phyloP scores from a whole-genome alignment of 129 eudicot genomes.

The Arctium minus region DNA sequence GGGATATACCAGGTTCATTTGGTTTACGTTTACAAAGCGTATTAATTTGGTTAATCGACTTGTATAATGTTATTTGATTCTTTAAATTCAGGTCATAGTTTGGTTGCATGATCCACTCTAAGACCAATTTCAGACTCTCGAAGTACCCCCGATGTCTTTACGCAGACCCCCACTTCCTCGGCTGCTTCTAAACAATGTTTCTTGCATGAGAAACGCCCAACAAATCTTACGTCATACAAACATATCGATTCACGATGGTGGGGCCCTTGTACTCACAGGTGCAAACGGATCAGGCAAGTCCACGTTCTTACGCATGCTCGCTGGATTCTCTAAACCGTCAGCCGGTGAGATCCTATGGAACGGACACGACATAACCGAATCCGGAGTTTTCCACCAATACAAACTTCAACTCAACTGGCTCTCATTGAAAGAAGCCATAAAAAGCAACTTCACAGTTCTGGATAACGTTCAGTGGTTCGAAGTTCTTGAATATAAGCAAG shows the following conservation, averaged over 20 bases:
- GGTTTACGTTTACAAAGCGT: not conserved
- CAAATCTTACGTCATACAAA: constrained; percentile 90
- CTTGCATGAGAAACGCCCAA: constrained; percentile 99
- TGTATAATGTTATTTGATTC: not conserved
- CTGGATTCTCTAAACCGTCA: constrained; percentile 85
- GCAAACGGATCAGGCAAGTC: constrained; percentile 93
- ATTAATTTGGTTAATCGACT: not conserved
- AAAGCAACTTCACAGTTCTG: constrained; percentile 68
- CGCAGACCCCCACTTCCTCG: constrained; percentile 79
- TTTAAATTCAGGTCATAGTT: constrained; percentile 11
- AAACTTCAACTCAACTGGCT: constrained; percentile 95
- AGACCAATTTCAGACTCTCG: not conserved
- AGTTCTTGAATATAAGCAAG: constrained; percentile 80
- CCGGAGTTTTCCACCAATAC: constrained; percentile 87
- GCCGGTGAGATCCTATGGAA: constrained; percentile 90
- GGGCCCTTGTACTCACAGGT: constrained; percentile 84
- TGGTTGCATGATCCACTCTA: constrained; percentile 12
- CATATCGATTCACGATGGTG: constrained; percentile 77
- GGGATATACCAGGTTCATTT: too few relatives aligned
- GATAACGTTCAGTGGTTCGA: constrained; percentile 95
- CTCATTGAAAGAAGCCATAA: constrained; percentile 84
- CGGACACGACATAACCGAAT: constrained; percentile 79
- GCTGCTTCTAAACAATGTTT: constrained; percentile 73
- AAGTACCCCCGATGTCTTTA: constrained; percentile 36
- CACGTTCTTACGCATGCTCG: constrained; percentile 80